phyloP scores from a whole-genome alignment of 257 asterid species.

The Gentiana straminea region DNA sequence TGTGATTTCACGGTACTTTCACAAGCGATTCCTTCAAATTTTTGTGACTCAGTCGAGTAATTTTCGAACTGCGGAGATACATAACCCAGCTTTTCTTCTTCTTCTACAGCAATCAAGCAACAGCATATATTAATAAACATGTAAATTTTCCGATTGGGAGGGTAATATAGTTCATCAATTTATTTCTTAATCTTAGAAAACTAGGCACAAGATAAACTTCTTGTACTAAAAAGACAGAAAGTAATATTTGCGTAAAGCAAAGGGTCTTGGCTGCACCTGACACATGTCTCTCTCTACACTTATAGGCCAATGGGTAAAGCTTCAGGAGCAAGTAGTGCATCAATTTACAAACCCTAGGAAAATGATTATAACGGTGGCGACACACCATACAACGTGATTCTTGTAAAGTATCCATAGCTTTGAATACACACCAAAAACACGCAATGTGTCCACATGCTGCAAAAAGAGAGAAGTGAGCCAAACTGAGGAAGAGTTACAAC shows the following conservation, averaged over 20 bases:
- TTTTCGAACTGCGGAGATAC: conserved; percentile 41
- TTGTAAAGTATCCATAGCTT: conserved; percentile 26
- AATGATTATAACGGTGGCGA: conserved; percentile 40
- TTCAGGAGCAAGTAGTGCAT: conserved; percentile 42
- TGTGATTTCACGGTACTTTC: conserved; percentile 12
- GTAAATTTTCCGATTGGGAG: too few species aligned
- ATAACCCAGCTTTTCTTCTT: conserved; percentile 27
- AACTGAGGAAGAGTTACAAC: background rate
- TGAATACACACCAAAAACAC: conserved; percentile 58
- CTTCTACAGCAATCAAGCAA: conserved; percentile 31
- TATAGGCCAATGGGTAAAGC: conserved; percentile 41
- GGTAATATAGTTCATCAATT: too few species aligned
- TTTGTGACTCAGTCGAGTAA: conserved; percentile 13
- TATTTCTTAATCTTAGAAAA: too few species aligned
- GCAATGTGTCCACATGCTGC: conserved; percentile 70
- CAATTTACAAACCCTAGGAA: conserved; percentile 45
- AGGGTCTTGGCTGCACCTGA: conserved; percentile 26
- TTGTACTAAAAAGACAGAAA: background rate
- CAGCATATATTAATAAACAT: conserved; percentile 1
- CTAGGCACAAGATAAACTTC: too few species aligned
- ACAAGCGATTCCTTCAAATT: conserved; percentile 10
- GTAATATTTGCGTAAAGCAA: background rate
- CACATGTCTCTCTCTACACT: conserved; percentile 40
- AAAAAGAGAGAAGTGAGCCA: conserved; percentile 5
- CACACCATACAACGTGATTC: conserved; percentile 56